Evolutionary conservation across 177 flowering plant genomes (phyloP).

Genomic region (Tripterygium wilfordii): DNA sequence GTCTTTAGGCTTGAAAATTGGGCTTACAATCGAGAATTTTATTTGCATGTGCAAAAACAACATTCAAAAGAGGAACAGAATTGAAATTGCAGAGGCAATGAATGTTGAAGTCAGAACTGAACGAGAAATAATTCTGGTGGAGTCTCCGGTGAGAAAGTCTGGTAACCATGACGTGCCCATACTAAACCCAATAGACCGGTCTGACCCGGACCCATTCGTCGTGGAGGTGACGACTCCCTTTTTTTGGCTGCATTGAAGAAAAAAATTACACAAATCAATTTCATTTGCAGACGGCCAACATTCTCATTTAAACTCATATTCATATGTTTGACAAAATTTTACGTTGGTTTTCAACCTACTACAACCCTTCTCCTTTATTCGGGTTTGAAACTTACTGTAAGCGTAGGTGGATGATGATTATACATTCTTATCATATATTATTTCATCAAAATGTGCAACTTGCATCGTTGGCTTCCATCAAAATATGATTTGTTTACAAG

Average conservation of each 20-base stretch:
- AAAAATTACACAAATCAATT: not conserved
- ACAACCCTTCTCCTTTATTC: too few species aligned
- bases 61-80: conserved; percentile 8
- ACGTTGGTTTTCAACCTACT: too few species aligned
- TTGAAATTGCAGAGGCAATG: conserved; percentile 9
- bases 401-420: too few species aligned
- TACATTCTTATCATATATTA: too few species aligned
- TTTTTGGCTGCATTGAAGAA: conserved; percentile 31
- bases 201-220: conserved; percentile 6
- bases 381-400: too few species aligned
- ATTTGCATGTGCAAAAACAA: conserved; percentile 4
- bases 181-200: not conserved
- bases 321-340: not conserved
- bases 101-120: conserved; percentile 5
- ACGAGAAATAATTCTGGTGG: conserved; percentile 13
- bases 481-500: not conserved
- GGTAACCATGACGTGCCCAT: conserved; percentile 14
- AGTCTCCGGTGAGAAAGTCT: conserved; percentile 17
- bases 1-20: conserved; percentile 5
- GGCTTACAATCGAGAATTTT: conserved; percentile 4
- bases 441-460: too few species aligned
- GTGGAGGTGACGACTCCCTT: conserved; percentile 27
- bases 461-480: too few species aligned
- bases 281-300: not conserved
- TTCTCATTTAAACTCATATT: not conserved